A percentile compares a stretch with the other conserved stretches of the same genome.
Evolutionary conservation across 2,329 filamentous ascomycete genomes (phyloP).

Genomic region (Eutypella sp.): DNA sequence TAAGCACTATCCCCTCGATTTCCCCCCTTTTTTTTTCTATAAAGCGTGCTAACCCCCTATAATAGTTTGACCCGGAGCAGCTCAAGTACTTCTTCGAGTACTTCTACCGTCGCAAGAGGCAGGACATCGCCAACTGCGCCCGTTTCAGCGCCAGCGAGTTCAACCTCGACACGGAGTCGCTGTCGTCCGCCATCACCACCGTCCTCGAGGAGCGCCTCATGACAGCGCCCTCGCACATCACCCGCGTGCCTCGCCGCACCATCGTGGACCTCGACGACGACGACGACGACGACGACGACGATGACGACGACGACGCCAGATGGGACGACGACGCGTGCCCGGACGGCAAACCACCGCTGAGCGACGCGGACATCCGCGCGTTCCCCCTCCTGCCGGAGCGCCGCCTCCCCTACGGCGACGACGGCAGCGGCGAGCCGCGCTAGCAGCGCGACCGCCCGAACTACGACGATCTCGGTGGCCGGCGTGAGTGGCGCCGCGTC

Average conservation of each 20-base stretch:
- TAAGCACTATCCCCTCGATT: background rate
- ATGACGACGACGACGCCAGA: constrained; percentile 7
- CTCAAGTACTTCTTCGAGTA: constrained; percentile 46
- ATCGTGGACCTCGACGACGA: constrained; percentile 22
- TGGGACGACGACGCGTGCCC: constrained; percentile 19
- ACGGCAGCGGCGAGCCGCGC: constrained; percentile 15
- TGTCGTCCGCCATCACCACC: constrained; percentile 20
- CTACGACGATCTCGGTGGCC: too few relatives aligned
- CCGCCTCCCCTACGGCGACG: constrained; percentile 18
- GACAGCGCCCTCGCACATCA: constrained; percentile 7
- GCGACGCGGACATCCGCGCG: constrained; percentile 7
- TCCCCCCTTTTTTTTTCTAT: background rate
- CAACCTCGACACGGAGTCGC: constrained; percentile 30
- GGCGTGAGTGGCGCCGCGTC: too few relatives aligned
- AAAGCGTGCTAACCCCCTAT: background rate
- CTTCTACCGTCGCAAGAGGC: constrained; percentile 40
- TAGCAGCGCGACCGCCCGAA: constrained; percentile 6
- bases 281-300: constrained; percentile 17
- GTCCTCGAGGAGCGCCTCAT: constrained; percentile 24
- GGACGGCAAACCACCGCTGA: constrained; percentile 18
- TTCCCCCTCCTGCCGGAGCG: constrained; percentile 14
- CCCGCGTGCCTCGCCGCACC: constrained; percentile 16
- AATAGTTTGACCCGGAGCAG: constrained; percentile 38
- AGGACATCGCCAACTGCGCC: constrained; percentile 39
- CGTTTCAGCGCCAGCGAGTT: constrained; percentile 37